Evolutionary conservation across 2,329 filamentous ascomycete species (phyloP), one percentile per base, ranked within the genome.

Genomic region (Colletotrichum aenigma): DNA sequence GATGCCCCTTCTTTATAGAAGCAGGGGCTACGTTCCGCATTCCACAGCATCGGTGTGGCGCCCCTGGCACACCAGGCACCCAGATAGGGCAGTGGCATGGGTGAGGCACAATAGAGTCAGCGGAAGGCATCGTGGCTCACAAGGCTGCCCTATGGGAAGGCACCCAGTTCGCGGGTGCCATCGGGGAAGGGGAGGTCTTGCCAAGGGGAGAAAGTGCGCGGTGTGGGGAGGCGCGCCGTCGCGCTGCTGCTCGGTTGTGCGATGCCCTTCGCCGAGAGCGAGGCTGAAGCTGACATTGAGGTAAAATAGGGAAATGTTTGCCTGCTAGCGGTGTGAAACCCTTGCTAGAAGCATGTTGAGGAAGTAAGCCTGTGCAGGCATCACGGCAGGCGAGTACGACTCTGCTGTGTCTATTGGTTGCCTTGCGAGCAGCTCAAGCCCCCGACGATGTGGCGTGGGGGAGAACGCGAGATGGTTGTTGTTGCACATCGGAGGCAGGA

Each of bases 1-100:
- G 70, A 48, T 30, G 58, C 15, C 73, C 65, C 74, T 68, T 52
- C 64, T 56, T 75, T 76, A 76, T 76, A 69, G 18, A 52, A 34
- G 24, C 56, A 75, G 68, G 55, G 69, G 48, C 58, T 24, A 15
- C n/a, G 13, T 52, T 21, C 43, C 43, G 38, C 38, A 52, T 52
- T 52, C 43, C n/a, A 52, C 43, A 21, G 43, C 43, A 15, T 28
- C 61, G n/a, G 28, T 13, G 43, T 56, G 9, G 30, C 15, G 28
- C 21, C 26, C 21, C 32, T 43, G 26, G 43, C 43, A 21, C 43
- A 52, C 6, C 15, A 64, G 62, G 62, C 55, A 72, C 30, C 21
- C 24, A 64, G 38, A 48, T 43, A 61, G 30, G 60, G 58, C 38
- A 66, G 43, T 21, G 43, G 52, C 52, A 67, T 34, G 62, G 34